A percentile compares a stretch with the other conserved stretches of the same genome.
Evolutionary conservation across 2,329 filamentous ascomycete genomes (phyloP).

Genomic region (Sclerotinia glacialis): DNA sequence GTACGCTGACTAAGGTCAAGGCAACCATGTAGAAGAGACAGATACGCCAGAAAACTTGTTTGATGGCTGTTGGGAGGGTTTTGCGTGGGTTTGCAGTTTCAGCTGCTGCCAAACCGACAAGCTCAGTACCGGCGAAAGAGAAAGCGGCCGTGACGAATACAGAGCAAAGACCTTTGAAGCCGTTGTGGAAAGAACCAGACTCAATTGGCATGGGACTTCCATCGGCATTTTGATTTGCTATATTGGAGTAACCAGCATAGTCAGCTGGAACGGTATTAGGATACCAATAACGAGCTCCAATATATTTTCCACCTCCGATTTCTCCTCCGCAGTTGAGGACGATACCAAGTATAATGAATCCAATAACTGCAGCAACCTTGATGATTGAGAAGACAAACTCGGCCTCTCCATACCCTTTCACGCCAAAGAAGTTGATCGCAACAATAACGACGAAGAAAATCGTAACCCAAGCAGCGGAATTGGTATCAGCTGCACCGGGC

Average conservation of each 20-base stretch:
- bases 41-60: constrained; percentile 56
- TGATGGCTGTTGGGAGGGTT: constrained; percentile 50
- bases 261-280: constrained; percentile 43
- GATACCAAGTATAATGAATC: constrained; percentile 64
- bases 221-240: constrained; percentile 14
- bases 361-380: constrained; percentile 67
- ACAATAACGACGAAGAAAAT: constrained; percentile 77
- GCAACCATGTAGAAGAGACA: constrained; percentile 52
- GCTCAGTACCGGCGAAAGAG: constrained; percentile 52
- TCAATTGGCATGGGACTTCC: constrained; percentile 24
- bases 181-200: constrained; percentile 45
- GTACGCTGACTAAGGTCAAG: constrained; percentile 52
- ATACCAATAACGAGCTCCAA: constrained; percentile 61
- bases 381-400: constrained; percentile 84
- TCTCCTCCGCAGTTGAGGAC: constrained; percentile 55
- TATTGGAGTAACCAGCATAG: constrained; percentile 44
- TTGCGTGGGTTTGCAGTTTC: constrained; percentile 50
- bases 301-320: constrained; percentile 53
- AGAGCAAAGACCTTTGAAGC: constrained; percentile 50
- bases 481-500: constrained; percentile 50
- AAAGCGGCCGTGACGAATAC: constrained; percentile 54
- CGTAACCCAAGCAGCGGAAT: constrained; percentile 66
- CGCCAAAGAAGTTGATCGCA: constrained; percentile 80
- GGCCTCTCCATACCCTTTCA: constrained; percentile 83
- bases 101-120: constrained; percentile 52